A percentile compares a stretch with the other conserved stretches of the same genome.
Conservation (phyloP, 805 yeast species). For the Candida qinlingensis region DNA sequence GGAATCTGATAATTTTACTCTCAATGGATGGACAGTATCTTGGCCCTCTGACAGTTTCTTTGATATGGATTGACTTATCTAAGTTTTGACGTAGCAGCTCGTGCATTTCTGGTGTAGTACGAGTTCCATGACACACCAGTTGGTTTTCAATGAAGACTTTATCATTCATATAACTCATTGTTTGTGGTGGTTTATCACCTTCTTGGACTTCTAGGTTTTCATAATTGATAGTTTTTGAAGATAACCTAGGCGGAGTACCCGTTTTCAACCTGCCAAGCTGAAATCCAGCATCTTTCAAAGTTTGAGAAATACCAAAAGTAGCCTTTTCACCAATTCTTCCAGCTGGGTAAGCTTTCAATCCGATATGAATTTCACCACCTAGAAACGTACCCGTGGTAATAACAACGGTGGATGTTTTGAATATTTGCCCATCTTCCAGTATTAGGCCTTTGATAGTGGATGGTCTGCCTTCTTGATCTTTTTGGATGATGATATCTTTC, state of each 20-base stretch:
- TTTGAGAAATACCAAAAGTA: slow-evolving; percentile 80
- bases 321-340: slow-evolving; percentile 94
- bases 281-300: slow-evolving; percentile 74
- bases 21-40: slow-evolving; percentile 97
- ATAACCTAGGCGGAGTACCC: slow-evolving; percentile 93
- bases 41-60: slow-evolving; percentile 94
- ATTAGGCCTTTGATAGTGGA: slow-evolving; percentile 63
- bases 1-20: slow-evolving; percentile 75
- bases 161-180: slow-evolving; percentile 84
- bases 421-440: slow-evolving; percentile 56
- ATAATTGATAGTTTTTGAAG: slow-evolving; percentile 67
- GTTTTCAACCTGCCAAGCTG: slow-evolving; percentile 86
- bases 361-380: slow-evolving; percentile 92
- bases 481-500: slow-evolving; percentile 71
- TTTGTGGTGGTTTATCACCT: slow-evolving; percentile 81
- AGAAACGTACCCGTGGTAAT: slow-evolving; percentile 95
- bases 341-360: slow-evolving; percentile 72
- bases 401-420: slow-evolving; percentile 64
- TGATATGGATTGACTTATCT: slow-evolving; percentile 80
- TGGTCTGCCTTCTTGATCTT: slow-evolving; percentile 14
- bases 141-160: slow-evolving; percentile 56
- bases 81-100: slow-evolving; percentile 62
- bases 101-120: slow-evolving; percentile 74
- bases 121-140: slow-evolving; percentile 68
- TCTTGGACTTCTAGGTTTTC: slow-evolving; percentile 56